A percentile compares a stretch with the other conserved stretches of the same genome.
These are phyloP conservation scores for Torulaspora microellipsoides DNA, from an alignment of 805 yeast species.

Conservation along the genomic window DNA sequence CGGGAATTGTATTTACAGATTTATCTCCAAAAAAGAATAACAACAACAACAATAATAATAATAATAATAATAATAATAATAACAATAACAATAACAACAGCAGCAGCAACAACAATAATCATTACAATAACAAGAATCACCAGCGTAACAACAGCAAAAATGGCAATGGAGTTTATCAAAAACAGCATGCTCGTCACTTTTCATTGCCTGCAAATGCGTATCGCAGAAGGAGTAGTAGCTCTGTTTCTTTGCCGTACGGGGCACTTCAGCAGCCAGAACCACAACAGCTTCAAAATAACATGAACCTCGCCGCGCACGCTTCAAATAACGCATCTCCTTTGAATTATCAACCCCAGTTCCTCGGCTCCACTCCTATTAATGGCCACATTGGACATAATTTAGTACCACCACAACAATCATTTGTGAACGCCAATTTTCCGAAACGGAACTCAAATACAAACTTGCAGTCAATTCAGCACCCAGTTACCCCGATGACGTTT, in stretches of 20 bases:
- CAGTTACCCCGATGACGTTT: constrained; percentile 4
- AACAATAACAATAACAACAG: constrained; percentile 10
- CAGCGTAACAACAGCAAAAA: constrained; percentile 11
- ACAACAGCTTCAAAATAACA: constrained; percentile 8
- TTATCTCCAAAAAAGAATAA: constrained; percentile 12
- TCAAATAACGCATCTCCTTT: constrained; percentile 11
- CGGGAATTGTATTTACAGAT: constrained; percentile 23
- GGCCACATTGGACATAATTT: constrained; percentile 2
- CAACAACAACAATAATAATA: constrained; percentile 6
- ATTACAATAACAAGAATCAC: constrained; percentile 9
- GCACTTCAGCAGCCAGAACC: constrained; percentile 11
- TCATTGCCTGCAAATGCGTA: constrained; percentile 33
- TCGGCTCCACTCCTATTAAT: not conserved
- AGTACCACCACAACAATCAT: constrained; percentile 9
- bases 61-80: constrained; percentile 2
- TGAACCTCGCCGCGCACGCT: constrained; percentile 7
- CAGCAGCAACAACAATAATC: constrained; percentile 9
- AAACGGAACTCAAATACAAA: constrained; percentile 15
- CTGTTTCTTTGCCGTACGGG: constrained; percentile 16
- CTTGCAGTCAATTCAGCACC: constrained; percentile 6
- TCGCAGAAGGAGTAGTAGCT: constrained; percentile 30
- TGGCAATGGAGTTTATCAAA: constrained; percentile 12
- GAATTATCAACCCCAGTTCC: constrained; percentile 12
- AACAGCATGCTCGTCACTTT: constrained; percentile 32
- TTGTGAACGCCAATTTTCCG: constrained; percentile 8